phyloP scores from a whole-genome alignment of 2,329 filamentous ascomycete genomes.

The Epichloe elymi region DNA sequence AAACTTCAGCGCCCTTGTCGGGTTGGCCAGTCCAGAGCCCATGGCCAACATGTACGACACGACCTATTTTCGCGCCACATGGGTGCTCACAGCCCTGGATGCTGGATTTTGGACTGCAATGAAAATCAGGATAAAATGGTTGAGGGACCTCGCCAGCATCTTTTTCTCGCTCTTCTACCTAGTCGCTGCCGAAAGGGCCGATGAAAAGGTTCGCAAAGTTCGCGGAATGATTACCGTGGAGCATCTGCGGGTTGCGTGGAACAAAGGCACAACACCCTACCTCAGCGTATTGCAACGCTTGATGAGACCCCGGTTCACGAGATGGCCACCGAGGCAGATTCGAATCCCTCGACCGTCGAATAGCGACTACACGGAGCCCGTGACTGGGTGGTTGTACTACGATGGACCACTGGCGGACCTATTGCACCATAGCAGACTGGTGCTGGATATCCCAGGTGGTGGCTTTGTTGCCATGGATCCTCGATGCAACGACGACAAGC shows the following conservation, averaged over 20 bases:
- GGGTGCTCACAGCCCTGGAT: constrained; percentile 88
- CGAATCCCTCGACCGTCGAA: constrained; percentile 68
- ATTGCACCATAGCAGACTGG: constrained; percentile 60
- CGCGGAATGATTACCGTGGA: constrained; percentile 78
- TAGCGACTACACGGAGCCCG: constrained; percentile 72
- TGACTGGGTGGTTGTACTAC: constrained; percentile 85
- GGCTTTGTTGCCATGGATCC: constrained; percentile 96
- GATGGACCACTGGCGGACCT: constrained; percentile 74
- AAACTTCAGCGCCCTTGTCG: constrained; percentile 87
- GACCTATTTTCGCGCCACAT: constrained; percentile 90
- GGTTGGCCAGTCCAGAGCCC: constrained; percentile 84
- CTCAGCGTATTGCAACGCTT: constrained; percentile 59
- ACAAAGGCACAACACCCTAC: constrained; percentile 85
- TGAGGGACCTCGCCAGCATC: constrained; percentile 71
- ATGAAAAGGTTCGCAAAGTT: constrained; percentile 91
- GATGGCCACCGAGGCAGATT: constrained; percentile 69
- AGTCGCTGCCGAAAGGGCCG: constrained; percentile 81
- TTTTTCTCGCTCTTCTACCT: constrained; percentile 85
- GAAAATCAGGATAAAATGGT: constrained; percentile 66
- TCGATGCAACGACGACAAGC: constrained; percentile 85
- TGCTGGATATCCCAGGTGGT: constrained; percentile 85
- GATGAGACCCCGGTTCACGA: constrained; percentile 65
- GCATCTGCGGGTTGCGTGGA: constrained; percentile 86
- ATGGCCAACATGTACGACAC: constrained; percentile 87
- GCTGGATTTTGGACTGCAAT: constrained; percentile 98